Percentiles rank a stretch among this genome's conserved stretches.
phyloP scores from a whole-genome alignment of 805 yeast genomes.

The Wickerhamomyces sydowiorum region DNA sequence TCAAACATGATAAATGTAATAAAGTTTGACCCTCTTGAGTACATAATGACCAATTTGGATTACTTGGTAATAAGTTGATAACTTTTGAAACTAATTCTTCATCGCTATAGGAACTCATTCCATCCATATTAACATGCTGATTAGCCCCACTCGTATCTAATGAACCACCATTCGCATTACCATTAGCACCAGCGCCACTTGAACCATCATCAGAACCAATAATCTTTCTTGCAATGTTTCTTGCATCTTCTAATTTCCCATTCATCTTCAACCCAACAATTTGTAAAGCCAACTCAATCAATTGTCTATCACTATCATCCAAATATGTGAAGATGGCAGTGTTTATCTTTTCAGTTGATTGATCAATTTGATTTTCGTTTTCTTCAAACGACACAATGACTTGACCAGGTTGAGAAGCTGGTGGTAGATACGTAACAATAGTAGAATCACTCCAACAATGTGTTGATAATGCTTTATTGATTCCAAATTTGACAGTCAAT shows the following conservation, averaged over 20 bases:
- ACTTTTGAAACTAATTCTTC: slow-evolving; percentile 40
- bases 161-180: slow-evolving; percentile 8
- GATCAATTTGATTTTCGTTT: slow-evolving; percentile 27
- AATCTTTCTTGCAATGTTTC: slow-evolving; percentile 86
- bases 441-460: slow-evolving; percentile 97
- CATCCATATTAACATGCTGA: slow-evolving; percentile 5
- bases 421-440: slow-evolving; percentile 89
- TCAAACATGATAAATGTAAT: slow-evolving; percentile 77
- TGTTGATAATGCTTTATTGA: slow-evolving; percentile 70
- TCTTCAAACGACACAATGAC: slow-evolving; percentile 81
- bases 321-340: slow-evolving; percentile 73
- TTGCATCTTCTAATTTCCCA: slow-evolving; percentile 91
- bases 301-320: slow-evolving; percentile 92
- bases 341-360: slow-evolving; percentile 12
- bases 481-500: slow-evolving; percentile 80
- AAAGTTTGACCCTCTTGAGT: slow-evolving; percentile 83
- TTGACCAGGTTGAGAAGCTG: slow-evolving; percentile 84
- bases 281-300: slow-evolving; percentile 91
- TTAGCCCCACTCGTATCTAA: not conserved
- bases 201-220: slow-evolving; percentile 52
- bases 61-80: slow-evolving; percentile 61
- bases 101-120: slow-evolving; percentile 15
- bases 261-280: slow-evolving; percentile 97
- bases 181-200: slow-evolving; percentile 25
- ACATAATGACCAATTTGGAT: slow-evolving; percentile 78